A percentile compares a stretch with the other conserved stretches of the same genome.
Conservation (phyloP, 345 rosid genomes). For the Draba incana region DNA sequence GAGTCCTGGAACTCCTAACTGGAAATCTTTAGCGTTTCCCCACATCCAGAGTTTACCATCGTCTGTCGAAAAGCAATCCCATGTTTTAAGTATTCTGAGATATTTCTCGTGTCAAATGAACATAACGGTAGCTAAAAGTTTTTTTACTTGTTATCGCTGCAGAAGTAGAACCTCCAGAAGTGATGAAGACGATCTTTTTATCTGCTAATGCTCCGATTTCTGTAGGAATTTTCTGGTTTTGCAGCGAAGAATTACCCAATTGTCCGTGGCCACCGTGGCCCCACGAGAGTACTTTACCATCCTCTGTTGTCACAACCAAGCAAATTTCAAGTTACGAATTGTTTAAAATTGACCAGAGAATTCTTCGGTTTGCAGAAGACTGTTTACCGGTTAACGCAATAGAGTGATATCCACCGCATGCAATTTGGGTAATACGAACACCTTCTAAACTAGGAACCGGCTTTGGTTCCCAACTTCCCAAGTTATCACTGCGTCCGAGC, state of each 20-base stretch:
- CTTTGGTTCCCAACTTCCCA: conserved; percentile 88
- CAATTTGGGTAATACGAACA: conserved; percentile 66
- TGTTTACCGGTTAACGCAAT: conserved; percentile 82
- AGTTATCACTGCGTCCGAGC: conserved; percentile 85
- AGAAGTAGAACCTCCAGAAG: conserved; percentile 90
- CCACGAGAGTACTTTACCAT: conserved; percentile 90
- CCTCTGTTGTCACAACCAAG: conserved; percentile 53
- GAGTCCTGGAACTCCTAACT: conserved; percentile 86
- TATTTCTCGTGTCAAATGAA: not conserved
- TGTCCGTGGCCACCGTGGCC: conserved; percentile 97
- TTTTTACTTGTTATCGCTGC: conserved; percentile 74
- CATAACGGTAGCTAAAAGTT: not conserved
- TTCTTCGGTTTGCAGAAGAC: conserved; percentile 14
- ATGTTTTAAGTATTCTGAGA: not conserved
- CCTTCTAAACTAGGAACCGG: conserved; percentile 65
- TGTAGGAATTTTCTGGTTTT: conserved; percentile 59
- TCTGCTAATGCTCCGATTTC: conserved; percentile 69
- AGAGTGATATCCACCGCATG: conserved; percentile 90
- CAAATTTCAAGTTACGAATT: conserved; percentile 1
- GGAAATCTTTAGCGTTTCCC: conserved; percentile 93
- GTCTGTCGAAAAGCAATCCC: conserved; percentile 47
- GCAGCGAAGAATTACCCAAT: conserved; percentile 66
- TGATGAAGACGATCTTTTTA: conserved; percentile 56
- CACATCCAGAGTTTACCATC: conserved; percentile 85
- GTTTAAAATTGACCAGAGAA: conserved; percentile 4